phyloP scores from a whole-genome alignment of 257 asterid species.

The Solanum neorickii region DNA sequence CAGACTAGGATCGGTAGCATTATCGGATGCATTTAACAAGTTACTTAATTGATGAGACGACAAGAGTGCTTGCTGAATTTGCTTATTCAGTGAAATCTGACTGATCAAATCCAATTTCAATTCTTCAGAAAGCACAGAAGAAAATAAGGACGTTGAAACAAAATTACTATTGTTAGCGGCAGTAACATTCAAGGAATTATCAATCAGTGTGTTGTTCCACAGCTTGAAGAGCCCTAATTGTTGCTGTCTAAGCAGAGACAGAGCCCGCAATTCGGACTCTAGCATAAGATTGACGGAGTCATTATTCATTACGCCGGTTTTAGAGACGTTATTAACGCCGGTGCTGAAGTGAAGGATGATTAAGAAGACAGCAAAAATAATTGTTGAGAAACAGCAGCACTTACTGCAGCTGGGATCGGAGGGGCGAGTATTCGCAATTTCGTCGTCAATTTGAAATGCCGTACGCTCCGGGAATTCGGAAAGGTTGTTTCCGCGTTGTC shows the following conservation, averaged over 20 bases:
- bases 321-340: conserved; percentile 42
- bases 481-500: conserved; percentile 27
- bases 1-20: conserved; percentile 32
- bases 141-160: not conserved
- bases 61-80: conserved; percentile 55
- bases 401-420: conserved; percentile 31
- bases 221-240: conserved; percentile 60
- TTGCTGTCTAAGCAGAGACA: conserved; percentile 69
- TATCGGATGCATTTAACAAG: conserved; percentile 20
- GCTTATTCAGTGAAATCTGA: conserved; percentile 66
- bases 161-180: not conserved
- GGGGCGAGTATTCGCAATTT: conserved; percentile 7
- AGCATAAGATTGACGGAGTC: conserved; percentile 52
- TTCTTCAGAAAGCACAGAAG: conserved; percentile 9
- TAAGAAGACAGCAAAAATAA: conserved; percentile 44
- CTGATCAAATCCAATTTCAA: conserved; percentile 42
- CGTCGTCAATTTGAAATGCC: conserved; percentile 17
- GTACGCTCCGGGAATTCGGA: conserved; percentile 17
- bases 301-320: conserved; percentile 29
- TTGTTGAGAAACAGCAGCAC: conserved; percentile 41
- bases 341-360: conserved; percentile 48
- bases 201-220: conserved; percentile 41
- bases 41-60: conserved; percentile 48
- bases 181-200: conserved; percentile 1
- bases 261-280: conserved; percentile 65